Evolutionary conservation across 495 filamentous ascomycete genomes (phyloP).

Genomic region (Trichoderma gamsii): DNA sequence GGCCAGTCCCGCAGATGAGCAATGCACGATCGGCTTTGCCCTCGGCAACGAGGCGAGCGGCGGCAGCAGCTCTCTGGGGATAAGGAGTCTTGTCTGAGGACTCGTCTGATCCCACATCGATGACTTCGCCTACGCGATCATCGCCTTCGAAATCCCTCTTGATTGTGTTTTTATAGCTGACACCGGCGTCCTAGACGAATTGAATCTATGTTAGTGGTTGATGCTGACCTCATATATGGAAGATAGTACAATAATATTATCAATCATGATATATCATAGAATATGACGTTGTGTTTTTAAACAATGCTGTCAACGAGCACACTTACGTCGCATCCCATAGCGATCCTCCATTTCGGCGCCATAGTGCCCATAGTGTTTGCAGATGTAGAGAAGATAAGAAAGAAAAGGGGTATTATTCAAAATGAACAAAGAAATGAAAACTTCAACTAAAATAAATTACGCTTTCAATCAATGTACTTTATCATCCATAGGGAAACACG

Average conservation of each 20-base stretch:
- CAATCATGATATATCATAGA: neutral
- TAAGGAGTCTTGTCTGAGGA: conserved; percentile 74
- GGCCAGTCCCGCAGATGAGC: conserved; percentile 80
- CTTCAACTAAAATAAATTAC: too few species aligned
- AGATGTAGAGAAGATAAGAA: neutral
- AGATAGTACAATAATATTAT: neutral
- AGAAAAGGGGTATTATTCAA: too few species aligned
- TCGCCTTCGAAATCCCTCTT: conserved; percentile 62
- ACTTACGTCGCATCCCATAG: conserved; percentile 43
- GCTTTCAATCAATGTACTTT: neutral
- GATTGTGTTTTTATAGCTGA: conserved; percentile 73
- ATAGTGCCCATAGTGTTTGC: conserved; percentile 22
- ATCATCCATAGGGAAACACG: neutral
- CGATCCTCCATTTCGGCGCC: conserved; percentile 41
- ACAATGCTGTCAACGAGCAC: conserved; percentile 18
- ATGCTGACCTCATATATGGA: neutral
- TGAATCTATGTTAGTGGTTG: neutral
- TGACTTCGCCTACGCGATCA: conserved; percentile 60
- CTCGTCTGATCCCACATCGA: conserved; percentile 54
- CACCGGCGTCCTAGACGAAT: conserved; percentile 60
- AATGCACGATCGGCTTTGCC: conserved; percentile 73
- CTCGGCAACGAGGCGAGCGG: conserved; percentile 57
- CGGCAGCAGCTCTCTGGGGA: conserved; percentile 69
- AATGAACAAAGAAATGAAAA: too few species aligned
- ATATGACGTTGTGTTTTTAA: neutral